phyloP scores from a whole-genome alignment of 2,329 filamentous ascomycete genomes.

The Tolypocladium endophyticum region DNA sequence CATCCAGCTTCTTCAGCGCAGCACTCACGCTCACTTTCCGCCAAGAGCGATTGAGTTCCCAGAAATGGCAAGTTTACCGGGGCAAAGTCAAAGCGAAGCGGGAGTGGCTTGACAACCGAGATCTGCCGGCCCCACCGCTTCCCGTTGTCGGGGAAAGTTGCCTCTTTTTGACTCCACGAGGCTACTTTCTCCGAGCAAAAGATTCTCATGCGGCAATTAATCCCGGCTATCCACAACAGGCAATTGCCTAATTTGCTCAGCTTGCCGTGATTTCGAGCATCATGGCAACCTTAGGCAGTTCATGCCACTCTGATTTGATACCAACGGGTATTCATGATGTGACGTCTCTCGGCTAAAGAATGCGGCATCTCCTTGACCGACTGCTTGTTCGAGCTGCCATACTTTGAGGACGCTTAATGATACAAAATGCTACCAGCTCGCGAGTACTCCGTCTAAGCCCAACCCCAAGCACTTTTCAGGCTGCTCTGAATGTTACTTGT shows the following conservation, averaged over 20 bases:
- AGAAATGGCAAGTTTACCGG: not conserved
- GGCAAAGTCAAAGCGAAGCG: not conserved
- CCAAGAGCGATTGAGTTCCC: not conserved
- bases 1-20: not conserved
- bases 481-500: constrained; percentile 35
- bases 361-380: no score
- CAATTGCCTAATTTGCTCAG: not conserved
- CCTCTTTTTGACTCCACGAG: not conserved
- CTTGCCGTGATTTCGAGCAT: not conserved
- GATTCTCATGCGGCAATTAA: not conserved
- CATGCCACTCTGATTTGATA: not conserved
- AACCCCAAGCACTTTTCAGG: constrained; percentile 39
- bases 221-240: not conserved
- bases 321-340: not conserved
- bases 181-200: not conserved
- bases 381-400: no score
- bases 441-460: constrained; percentile 14
- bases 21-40: not conserved
- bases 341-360: no score
- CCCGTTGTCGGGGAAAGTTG: not conserved
- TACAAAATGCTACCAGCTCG: not conserved
- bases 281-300: not conserved
- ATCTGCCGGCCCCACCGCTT: not conserved
- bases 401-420: no score
- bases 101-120: not conserved